Base-by-base conservation (phyloP, 2,329 filamentous ascomycete genomes). In the Trichophyton rubrum region DNA sequence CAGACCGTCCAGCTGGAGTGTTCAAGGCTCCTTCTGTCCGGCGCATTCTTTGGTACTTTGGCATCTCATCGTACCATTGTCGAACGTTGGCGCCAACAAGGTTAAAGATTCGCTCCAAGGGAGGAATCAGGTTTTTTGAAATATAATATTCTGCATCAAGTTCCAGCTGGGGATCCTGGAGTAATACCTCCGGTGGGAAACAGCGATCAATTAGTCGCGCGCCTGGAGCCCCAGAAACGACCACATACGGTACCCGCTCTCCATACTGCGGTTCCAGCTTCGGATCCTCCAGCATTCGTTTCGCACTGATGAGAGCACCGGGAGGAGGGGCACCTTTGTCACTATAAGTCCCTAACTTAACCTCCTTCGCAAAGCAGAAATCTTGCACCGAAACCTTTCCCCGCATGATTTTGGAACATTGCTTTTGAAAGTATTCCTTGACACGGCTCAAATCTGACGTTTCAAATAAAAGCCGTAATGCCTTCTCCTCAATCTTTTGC, bases 111-210 rank as follows among this genome's bases (percentile, higher is more conserved):
- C 93, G 86, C 73, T 97, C 92, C 0, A 99, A 80, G 0, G 93
- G 93, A 4, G 93, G 93, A 57, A 99, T 95, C 7, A 99, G 71
- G 70, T 96, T 97, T 77, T 96, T 97, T 17, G 82, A 84, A 68
- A 99, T 97, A 76, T 99, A 99, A 74, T 99, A 99, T 67, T 96
- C 90, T 0, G 91, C 86, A 69, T 99, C 93, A 17, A 99, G 81
- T 67, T 90, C 85, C 58, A 87, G 82, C 67, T 92, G 83, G 22
- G 88, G 84, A 65, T 89, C 89, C 59, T 83, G 78, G 1, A 97
- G 80, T 3, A 97, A 78, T 8, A 86, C 85, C 67, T 96, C 90
- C 0, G 93, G 93, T 35, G 89, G 83, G 0, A 99, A 88, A 69
- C 90, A 96, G 11, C 93, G 87, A 72, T 97, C 92, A 65, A 90